A percentile compares a stretch with the other conserved stretches of the same genome.
phyloP scores from a whole-genome alignment of 2,329 filamentous ascomycete species.

The Furcasterigmium sp. region DNA sequence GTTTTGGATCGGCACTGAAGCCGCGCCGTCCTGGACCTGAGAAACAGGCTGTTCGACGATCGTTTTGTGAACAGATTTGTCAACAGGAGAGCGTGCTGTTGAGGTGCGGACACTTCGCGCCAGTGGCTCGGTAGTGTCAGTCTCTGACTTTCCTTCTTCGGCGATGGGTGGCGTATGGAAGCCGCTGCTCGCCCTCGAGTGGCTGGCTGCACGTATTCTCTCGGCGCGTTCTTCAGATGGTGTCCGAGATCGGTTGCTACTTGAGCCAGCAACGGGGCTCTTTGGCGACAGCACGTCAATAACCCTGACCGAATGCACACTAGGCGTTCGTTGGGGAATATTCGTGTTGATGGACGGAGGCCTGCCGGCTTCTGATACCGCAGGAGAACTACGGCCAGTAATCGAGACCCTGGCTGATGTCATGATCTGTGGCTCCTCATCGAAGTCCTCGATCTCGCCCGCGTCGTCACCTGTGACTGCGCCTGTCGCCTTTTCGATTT shows the following conservation, averaged over 20 bases:
- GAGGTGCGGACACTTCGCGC: slow-evolving; percentile 9
- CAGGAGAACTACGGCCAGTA: slow-evolving; percentile 43
- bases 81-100: slow-evolving; percentile 23
- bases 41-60: slow-evolving; percentile 30
- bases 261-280: slow-evolving; percentile 33
- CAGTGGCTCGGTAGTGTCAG: slow-evolving; percentile 6
- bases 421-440: slow-evolving; percentile 55
- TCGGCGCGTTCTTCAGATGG: slow-evolving; percentile 41
- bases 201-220: slow-evolving; percentile 31
- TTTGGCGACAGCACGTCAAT: slow-evolving; percentile 50
- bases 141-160: slow-evolving; percentile 26
- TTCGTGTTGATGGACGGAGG: slow-evolving; percentile 27
- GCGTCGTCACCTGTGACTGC: slow-evolving; percentile 27
- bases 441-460: slow-evolving; percentile 43
- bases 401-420: slow-evolving; percentile 53
- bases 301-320: slow-evolving; percentile 51
- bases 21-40: slow-evolving; percentile 34
- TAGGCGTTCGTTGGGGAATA: slow-evolving; percentile 37
- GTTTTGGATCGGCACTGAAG: slow-evolving; percentile 7
- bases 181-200: slow-evolving; percentile 32
- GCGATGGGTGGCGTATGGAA: slow-evolving; percentile 33
- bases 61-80: slow-evolving; percentile 21
- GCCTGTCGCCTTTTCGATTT: neutral
- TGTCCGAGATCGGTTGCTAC: slow-evolving; percentile 34
- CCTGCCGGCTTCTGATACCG: slow-evolving; percentile 40